These are phyloP conservation scores for Stemphylium beticola DNA, from an alignment of 2,329 filamentous ascomycete species.

Conservation along the genomic window DNA sequence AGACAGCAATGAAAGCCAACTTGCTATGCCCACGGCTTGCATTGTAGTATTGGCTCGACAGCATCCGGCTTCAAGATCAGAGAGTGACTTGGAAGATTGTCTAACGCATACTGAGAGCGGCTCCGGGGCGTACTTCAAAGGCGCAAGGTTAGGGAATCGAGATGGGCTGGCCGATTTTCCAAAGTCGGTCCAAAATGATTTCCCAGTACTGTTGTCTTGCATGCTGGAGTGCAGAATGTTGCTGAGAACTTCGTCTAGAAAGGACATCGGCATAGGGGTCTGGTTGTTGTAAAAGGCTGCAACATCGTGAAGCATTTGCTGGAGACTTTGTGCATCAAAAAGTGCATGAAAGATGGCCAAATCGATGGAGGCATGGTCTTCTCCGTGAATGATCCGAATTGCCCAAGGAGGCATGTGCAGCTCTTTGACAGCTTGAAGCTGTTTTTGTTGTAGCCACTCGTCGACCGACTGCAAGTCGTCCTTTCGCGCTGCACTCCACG, in stretches of 20 bases:
- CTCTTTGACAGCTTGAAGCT: slow-evolving; percentile 47
- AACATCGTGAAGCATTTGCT: slow-evolving; percentile 68
- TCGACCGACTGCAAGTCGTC: slow-evolving; percentile 8
- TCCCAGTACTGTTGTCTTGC: slow-evolving; percentile 34
- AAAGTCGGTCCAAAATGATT: slow-evolving; percentile 68
- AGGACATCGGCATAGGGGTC: slow-evolving; percentile 24
- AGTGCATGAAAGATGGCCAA: slow-evolving; percentile 77
- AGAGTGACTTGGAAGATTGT: slow-evolving; percentile 50
- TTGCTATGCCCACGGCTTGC: slow-evolving; percentile 75
- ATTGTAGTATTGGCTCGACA: slow-evolving; percentile 69
- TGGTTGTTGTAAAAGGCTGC: slow-evolving; percentile 45
- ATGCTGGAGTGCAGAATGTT: slow-evolving; percentile 52
- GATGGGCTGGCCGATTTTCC: slow-evolving; percentile 64
- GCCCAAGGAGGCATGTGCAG: slow-evolving; percentile 69
- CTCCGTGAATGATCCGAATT: slow-evolving; percentile 56
- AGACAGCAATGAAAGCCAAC: slow-evolving; percentile 77
- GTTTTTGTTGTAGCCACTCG: slow-evolving; percentile 32
- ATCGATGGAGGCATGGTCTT: slow-evolving; percentile 43
- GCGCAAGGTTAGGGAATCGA: slow-evolving; percentile 78
- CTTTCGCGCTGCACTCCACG: slow-evolving; percentile 31
- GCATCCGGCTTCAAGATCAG: slow-evolving; percentile 63
- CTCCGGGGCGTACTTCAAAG: slow-evolving; percentile 55
- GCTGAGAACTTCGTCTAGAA: slow-evolving; percentile 53
- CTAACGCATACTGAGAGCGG: slow-evolving; percentile 47
- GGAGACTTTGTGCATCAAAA: slow-evolving; percentile 81